phyloP scores from a whole-genome alignment of 1,139 yeast genomes.

The Saccharomyces pastorianus region DNA sequence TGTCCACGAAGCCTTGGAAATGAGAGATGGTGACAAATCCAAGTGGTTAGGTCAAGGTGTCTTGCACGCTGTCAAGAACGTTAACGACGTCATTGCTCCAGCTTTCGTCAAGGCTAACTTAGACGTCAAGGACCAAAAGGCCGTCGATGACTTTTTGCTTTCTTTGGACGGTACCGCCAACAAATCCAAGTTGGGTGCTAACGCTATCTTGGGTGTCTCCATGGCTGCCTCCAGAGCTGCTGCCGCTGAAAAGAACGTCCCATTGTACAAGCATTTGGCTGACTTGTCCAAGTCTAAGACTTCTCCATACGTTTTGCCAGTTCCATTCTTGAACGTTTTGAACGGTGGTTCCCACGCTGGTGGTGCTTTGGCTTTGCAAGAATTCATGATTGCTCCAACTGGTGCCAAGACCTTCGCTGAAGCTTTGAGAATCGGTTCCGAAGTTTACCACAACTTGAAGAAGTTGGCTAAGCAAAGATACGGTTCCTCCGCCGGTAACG shows the following conservation, averaged over 20 bases:
- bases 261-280: conserved; percentile 79
- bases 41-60: conserved; percentile 97
- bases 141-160: conserved; percentile 70
- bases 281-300: conserved; percentile 51
- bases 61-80: conserved; percentile 82
- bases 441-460: conserved; percentile 93
- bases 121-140: conserved; percentile 69
- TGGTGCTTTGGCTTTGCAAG: conserved; percentile 97
- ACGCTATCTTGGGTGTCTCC: conserved; percentile 91
- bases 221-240: conserved; percentile 90
- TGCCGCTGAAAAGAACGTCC: conserved; percentile 82
- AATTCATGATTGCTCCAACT: conserved; percentile 95
- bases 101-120: conserved; percentile 67
- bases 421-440: conserved; percentile 91
- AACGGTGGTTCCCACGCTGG: conserved; percentile 99
- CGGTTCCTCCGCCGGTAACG: conserved; percentile 97
- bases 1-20: conserved; percentile 87
- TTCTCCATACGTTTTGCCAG: conserved; percentile 79
- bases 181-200: conserved; percentile 92
- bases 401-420: conserved; percentile 82
- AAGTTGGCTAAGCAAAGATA: conserved; percentile 80
- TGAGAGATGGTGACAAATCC: conserved; percentile 88
- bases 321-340: conserved; percentile 93
- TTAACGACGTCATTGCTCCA: conserved; percentile 82
- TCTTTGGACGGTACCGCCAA: conserved; percentile 84